Evolutionary conservation across 2,329 filamentous ascomycete species (phyloP), one percentile per base, ranked within the genome.

Genomic region (Nigrograna mackinnonii): DNA sequence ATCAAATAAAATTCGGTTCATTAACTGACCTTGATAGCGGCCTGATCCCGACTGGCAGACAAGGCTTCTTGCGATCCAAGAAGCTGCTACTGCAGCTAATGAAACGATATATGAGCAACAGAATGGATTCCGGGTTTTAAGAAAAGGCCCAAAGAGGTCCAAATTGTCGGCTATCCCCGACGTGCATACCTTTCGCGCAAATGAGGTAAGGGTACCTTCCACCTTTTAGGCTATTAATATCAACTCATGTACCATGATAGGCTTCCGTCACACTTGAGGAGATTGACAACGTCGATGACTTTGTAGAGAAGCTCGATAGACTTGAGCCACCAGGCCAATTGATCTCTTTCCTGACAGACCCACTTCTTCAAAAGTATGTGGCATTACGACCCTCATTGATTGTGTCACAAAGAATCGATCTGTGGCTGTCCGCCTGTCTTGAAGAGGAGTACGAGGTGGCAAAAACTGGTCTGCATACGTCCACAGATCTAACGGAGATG

Each of bases 251-350:
- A 18, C 22, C 38, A 28, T 35, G 24, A 31, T 40, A 71, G 65
- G 51, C 54, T 17, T 70, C 69, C 82, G 3, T 70, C 12, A 72
- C 69, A 7, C 68, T 95, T 4, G 89, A 95, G 60, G 90, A 95
- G 58, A 82, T 95, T 40, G 86, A 90, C 54, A 84, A 77, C 47
- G 83, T 84, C 11, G 74, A 82, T 18, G 77, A 82, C 37, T 85
- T 95, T 46, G 84, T 90, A 5, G 79, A 80, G 33, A 86, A 81
- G 43, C 68, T 95, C 6, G 89, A 95, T 54, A 87, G 79, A 52
- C 84, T 95, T 19, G 87, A 94, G 64, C 72, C 91, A 30, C 90
- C 90, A 0, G 91, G 87, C 49, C 90, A 95, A 66, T 75, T 95
- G 2, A 83, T 91, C 30, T 87, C 90, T 4, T 83, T 88, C 4